Percentiles rank a stretch among this genome's conserved stretches.
Evolutionary conservation across 306 rosid species (phyloP).

Genomic region (Quercus variabilis): DNA sequence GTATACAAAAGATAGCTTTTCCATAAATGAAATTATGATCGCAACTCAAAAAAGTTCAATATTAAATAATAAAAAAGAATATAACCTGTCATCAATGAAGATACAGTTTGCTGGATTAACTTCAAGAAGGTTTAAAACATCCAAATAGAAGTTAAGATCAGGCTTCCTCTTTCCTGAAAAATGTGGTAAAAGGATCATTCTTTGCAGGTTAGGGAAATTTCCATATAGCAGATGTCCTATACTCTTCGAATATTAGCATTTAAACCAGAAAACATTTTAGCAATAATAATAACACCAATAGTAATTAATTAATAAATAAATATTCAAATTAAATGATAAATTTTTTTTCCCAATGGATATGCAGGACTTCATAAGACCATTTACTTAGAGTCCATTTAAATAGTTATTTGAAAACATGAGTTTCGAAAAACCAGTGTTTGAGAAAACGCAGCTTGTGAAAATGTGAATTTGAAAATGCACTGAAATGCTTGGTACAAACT

Average conservation of each 20-base stretch:
- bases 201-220: constrained; percentile 7
- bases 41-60: constrained; percentile 1
- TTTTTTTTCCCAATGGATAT: too few relatives aligned
- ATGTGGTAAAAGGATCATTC: constrained; percentile 15
- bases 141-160: constrained; percentile 65
- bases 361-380: too few relatives aligned
- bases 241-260: background rate
- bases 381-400: too few relatives aligned
- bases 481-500: too few relatives aligned
- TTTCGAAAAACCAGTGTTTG: too few relatives aligned
- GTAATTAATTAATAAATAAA: too few relatives aligned
- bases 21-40: background rate
- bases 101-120: constrained; percentile 68
- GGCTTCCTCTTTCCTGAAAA: constrained; percentile 94
- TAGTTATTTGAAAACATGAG: too few relatives aligned
- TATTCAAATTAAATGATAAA: too few relatives aligned
- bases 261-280: constrained; percentile 18
- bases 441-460: too few relatives aligned
- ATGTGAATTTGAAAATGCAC: too few relatives aligned
- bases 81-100: constrained; percentile 85
- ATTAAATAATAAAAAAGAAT: constrained; percentile 2
- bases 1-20: background rate
- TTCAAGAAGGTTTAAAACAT: constrained; percentile 60
- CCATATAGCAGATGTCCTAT: constrained; percentile 5
- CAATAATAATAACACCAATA: background rate